phyloP scores from a whole-genome alignment of 148 eudicot genomes.

The Silene uniflora region DNA sequence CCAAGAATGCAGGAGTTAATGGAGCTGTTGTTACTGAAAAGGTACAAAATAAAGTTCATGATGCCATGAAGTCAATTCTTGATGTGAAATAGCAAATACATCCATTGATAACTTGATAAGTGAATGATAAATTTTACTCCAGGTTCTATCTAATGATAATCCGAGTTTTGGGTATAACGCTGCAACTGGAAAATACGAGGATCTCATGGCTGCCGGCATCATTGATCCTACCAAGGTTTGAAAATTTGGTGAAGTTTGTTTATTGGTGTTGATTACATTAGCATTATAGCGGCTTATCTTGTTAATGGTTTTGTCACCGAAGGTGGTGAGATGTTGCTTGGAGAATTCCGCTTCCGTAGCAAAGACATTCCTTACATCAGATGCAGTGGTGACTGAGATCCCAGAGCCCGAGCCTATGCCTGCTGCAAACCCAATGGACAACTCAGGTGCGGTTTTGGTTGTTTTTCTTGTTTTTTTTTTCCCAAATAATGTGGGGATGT shows the following conservation, averaged over 20 bases:
- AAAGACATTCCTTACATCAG: slow-evolving; percentile 60
- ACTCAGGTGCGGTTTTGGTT: slow-evolving; percentile 34
- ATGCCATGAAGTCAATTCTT: neutral
- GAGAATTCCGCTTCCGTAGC: slow-evolving; percentile 75
- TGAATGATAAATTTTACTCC: slow-evolving; percentile 9
- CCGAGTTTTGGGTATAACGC: slow-evolving; percentile 55
- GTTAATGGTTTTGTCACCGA: neutral
- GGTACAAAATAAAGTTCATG: slow-evolving; percentile 24
- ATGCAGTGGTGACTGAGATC: slow-evolving; percentile 66
- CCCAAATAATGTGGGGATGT: neutral
- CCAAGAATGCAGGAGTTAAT: slow-evolving; percentile 63
- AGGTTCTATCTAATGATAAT: slow-evolving; percentile 48
- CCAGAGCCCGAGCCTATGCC: slow-evolving; percentile 44
- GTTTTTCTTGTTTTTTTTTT: neutral
- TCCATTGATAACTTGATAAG: neutral
- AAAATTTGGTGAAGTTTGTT: neutral
- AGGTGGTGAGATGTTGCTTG: slow-evolving; percentile 76
- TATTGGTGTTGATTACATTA: neutral
- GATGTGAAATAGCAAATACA: neutral
- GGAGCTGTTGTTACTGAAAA: slow-evolving; percentile 64
- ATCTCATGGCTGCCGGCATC: slow-evolving; percentile 69
- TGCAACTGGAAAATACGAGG: slow-evolving; percentile 62
- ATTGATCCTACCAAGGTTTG: slow-evolving; percentile 63
- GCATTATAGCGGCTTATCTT: neutral
- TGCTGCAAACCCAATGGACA: slow-evolving; percentile 53